These are phyloP conservation scores for Phytopythium helicoides DNA, from an alignment of 352 stramenopile genomes.

Conservation along the genomic window DNA sequence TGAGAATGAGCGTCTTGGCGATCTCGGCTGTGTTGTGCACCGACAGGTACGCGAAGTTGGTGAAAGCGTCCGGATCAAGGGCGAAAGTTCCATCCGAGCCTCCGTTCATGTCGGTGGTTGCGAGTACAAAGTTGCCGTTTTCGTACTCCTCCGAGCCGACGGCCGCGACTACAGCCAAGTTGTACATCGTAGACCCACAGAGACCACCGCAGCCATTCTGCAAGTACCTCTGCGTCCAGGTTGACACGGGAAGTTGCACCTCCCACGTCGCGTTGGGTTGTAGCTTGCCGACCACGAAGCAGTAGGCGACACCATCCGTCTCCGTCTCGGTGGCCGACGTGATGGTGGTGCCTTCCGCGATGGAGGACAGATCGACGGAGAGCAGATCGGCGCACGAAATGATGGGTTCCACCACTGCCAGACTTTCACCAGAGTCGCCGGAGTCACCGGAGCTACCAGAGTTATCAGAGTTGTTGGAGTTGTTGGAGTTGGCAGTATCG, in stretches of 20 bases:
- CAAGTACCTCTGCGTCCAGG: constrained; percentile 36
- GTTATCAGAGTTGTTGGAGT: no score
- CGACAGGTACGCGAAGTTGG: constrained; percentile 36
- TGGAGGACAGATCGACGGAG: constrained; percentile 17
- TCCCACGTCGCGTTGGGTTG: constrained; percentile 25
- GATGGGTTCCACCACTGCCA: constrained; percentile 19
- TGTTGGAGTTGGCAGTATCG: no score
- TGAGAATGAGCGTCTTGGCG: constrained; percentile 36
- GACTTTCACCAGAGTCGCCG: constrained; percentile 19
- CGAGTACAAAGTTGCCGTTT: constrained; percentile 28
- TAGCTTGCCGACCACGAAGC: constrained; percentile 26
- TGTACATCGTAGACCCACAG: constrained; percentile 15
- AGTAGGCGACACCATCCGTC: constrained; percentile 24
- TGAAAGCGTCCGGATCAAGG: constrained; percentile 19
- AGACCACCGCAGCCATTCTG: constrained; percentile 31
- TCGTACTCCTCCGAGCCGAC: constrained; percentile 18
- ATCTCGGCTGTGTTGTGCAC: constrained; percentile 33
- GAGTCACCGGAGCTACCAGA: no score
- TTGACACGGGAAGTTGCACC: constrained; percentile 21
- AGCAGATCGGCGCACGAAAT: constrained; percentile 17
- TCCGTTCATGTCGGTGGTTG: constrained; percentile 30
- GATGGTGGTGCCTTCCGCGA: constrained; percentile 20
- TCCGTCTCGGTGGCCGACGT: constrained; percentile 17
- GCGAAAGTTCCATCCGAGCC: constrained; percentile 24
- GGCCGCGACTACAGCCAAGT: constrained; percentile 15